phyloP scores from a whole-genome alignment of 805 yeast species.

The Saturnispora dispora region DNA sequence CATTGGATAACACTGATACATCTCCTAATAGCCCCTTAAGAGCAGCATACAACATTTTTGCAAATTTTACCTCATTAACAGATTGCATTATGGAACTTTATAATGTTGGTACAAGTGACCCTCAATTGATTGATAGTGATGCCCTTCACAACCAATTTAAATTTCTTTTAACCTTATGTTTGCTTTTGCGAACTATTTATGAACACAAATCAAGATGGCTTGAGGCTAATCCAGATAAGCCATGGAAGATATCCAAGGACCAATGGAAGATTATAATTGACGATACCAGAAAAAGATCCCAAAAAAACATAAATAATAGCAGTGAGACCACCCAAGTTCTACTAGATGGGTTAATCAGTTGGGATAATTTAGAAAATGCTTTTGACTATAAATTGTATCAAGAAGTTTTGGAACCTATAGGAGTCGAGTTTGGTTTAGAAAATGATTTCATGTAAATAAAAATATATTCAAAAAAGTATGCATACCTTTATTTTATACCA shows the following conservation, averaged over 20 bases:
- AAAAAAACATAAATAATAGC: background rate
- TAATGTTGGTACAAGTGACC: slow-evolving; percentile 4
- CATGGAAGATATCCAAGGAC: background rate
- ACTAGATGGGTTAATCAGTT: background rate
- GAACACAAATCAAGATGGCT: slow-evolving; percentile 1
- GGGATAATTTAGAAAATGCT: background rate
- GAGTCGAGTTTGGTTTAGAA: background rate
- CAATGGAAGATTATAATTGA: slow-evolving; percentile 4
- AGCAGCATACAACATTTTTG: background rate
- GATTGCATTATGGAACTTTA: slow-evolving; percentile 11
- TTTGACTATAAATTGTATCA: background rate
- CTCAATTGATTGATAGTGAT: slow-evolving; percentile 11
- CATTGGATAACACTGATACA: background rate
- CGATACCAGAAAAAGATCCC: background rate
- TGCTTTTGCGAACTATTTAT: slow-evolving; percentile 13
- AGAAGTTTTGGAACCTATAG: slow-evolving; percentile 2
- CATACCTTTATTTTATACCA: background rate
- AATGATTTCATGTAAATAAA: background rate
- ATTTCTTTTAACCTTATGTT: slow-evolving; percentile 12
- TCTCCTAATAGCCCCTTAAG: background rate
- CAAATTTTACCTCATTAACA: background rate
- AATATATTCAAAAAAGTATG: background rate
- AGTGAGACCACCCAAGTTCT: background rate
- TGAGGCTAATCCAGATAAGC: background rate
- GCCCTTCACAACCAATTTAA: slow-evolving; percentile 15